Conservation (phyloP, 345 rosid species). For the Hibiscus tridactylites region DNA sequence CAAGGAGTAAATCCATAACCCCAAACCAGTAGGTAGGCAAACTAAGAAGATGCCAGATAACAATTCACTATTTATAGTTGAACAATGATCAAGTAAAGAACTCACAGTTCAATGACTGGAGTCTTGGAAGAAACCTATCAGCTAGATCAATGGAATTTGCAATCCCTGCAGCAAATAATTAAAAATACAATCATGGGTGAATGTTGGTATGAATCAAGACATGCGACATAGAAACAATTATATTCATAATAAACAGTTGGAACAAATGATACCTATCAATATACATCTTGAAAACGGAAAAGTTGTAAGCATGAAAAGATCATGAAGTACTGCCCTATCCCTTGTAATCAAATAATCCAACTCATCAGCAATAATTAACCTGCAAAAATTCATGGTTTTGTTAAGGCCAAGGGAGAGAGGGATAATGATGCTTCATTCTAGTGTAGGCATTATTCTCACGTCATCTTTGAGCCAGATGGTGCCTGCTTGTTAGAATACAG, state of each 20-base stretch:
- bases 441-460: conserved; percentile 31
- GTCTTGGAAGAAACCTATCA: conserved; percentile 84
- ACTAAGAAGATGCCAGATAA: not conserved
- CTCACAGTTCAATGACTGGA: conserved; percentile 76
- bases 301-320: conserved; percentile 90
- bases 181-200: not conserved
- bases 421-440: not conserved
- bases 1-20: not conserved
- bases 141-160: conserved; percentile 92
- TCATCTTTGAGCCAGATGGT: conserved; percentile 47
- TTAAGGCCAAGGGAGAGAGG: not conserved
- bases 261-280: conserved; percentile 54
- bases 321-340: conserved; percentile 81
- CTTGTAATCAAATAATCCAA: conserved; percentile 79
- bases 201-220: not conserved
- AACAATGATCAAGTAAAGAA: too few species aligned
- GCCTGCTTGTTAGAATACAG: conserved; percentile 51
- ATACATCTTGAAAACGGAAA: conserved; percentile 67
- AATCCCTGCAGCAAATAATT: conserved; percentile 43
- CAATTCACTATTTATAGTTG: too few species aligned
- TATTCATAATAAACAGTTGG: not conserved
- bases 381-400: conserved; percentile 19
- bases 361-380: conserved; percentile 82
- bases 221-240: not conserved
- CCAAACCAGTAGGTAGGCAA: not conserved